Conservation (phyloP, 2,329 filamentous ascomycete genomes). For the Trichoderma pleuroti region DNA sequence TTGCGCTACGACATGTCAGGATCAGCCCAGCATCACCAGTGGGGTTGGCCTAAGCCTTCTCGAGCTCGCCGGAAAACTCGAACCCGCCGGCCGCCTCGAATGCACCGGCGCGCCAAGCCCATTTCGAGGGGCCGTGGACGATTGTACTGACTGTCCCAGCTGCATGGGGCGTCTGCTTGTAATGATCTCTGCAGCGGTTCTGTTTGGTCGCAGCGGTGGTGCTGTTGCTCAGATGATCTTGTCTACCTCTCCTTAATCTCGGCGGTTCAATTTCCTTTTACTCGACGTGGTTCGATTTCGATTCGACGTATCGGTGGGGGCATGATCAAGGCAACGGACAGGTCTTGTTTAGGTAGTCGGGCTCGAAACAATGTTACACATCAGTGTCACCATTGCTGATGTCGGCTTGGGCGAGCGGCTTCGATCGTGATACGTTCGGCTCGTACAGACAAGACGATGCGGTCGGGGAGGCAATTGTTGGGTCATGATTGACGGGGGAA, state of each 20-base stretch:
- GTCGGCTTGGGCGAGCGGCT: neutral
- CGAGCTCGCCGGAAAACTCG: constrained; percentile 12
- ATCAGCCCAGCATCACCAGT: neutral
- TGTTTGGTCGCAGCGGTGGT: neutral
- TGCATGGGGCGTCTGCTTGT: neutral
- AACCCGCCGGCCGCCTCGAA: neutral
- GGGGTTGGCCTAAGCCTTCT: constrained; percentile 7
- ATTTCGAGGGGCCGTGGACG: neutral
- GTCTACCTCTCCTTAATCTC: neutral
- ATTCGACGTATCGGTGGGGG: neutral
- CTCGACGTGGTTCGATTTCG: neutral
- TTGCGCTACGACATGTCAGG: neutral
- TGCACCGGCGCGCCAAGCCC: neutral
- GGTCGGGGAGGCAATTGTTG: neutral
- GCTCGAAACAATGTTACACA: neutral
- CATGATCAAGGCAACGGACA: neutral
- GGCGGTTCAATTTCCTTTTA: no score
- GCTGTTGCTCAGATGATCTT: neutral
- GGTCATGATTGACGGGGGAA: neutral
- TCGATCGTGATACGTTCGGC: neutral
- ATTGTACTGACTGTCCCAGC: neutral
- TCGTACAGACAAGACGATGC: neutral
- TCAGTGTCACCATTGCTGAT: neutral
- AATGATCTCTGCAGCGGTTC: neutral
- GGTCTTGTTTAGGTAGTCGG: neutral